A percentile compares a stretch with the other conserved stretches of the same genome.
phyloP scores from a whole-genome alignment of 139 green algal genomes.

The Ettlia oleoabundans region DNA sequence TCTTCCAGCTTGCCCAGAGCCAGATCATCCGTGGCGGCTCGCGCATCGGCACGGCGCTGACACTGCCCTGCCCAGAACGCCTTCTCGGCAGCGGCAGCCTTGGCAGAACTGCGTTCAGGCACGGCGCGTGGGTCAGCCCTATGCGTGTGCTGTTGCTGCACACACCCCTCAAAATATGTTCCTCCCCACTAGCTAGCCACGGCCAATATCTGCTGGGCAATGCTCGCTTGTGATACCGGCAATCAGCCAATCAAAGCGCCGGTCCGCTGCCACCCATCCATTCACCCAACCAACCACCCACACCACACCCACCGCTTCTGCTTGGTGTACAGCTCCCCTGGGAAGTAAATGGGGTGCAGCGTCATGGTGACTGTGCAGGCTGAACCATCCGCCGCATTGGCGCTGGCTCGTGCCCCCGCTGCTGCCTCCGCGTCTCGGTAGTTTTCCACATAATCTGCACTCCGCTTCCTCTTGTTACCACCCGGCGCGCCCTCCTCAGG shows the following conservation, averaged over 20 bases:
- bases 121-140: not conserved
- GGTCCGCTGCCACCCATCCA: too few species aligned
- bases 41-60: not conserved
- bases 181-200: too few species aligned
- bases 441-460: slow-evolving; percentile 18
- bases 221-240: not conserved
- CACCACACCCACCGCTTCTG: slow-evolving; percentile 10
- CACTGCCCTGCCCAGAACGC: slow-evolving; percentile 8
- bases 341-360: slow-evolving; percentile 31
- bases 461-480: slow-evolving; percentile 5
- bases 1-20: slow-evolving; percentile 25
- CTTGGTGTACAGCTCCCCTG: slow-evolving; percentile 30
- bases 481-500: not conserved
- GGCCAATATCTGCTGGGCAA: too few species aligned
- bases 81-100: not conserved
- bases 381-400: not conserved
- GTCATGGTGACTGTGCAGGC: slow-evolving; percentile 16
- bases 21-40: not conserved
- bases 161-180: too few species aligned
- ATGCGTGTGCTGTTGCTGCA: too few species aligned
- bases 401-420: not conserved
- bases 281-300: not conserved
- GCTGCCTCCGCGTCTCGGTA: not conserved
- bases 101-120: not conserved
- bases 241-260: too few species aligned